Percentiles rank a stretch among this genome's conserved stretches.
Evolutionary conservation across 768 basidiomycete genomes (phyloP).

Genomic region (Coprinopsis strossmayeri): DNA sequence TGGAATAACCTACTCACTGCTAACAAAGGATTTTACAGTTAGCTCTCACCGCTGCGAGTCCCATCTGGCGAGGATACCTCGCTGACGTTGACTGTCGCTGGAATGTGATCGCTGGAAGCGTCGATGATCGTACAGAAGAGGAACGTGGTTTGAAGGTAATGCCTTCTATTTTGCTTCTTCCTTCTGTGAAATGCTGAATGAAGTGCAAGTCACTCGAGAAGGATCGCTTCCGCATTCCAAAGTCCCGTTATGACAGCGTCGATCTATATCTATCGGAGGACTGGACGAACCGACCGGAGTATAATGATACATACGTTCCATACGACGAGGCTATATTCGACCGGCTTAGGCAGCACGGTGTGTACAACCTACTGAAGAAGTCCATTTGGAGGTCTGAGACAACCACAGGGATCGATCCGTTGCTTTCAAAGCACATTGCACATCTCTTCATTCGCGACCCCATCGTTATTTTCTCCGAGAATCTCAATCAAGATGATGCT

Average conservation of each 20-base stretch:
- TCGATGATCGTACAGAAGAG: constrained; percentile 94
- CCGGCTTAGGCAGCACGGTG: constrained; percentile 73
- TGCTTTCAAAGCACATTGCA: constrained; percentile 86
- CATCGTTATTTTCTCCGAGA: constrained; percentile 91
- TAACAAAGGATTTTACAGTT: constrained; percentile 51
- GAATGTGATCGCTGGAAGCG: constrained; percentile 98
- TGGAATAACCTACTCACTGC: neutral
- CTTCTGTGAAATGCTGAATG: constrained; percentile 8
- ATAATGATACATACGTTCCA: constrained; percentile 83
- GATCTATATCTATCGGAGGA: constrained; percentile 87
- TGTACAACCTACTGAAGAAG: constrained; percentile 13
- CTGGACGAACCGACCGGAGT: constrained; percentile 85
- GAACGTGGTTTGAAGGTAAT: constrained; percentile 82
- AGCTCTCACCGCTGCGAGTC: constrained; percentile 91
- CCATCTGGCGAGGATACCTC: constrained; percentile 89
- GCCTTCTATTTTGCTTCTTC: neutral
- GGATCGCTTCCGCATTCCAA: constrained; percentile 76
- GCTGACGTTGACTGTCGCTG: constrained; percentile 97
- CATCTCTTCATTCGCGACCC: constrained; percentile 98
- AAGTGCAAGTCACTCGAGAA: constrained; percentile 63
- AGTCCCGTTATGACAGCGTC: constrained; percentile 96
- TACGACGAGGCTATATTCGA: constrained; percentile 70
- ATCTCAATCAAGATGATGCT: constrained; percentile 84
- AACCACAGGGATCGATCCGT: constrained; percentile 86
- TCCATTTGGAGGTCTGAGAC: too few species aligned